A percentile compares a stretch with the other conserved stretches of the same genome.
Conservation (phyloP, 495 filamentous ascomycete genomes). For the Penicillium ochrochloron region DNA sequence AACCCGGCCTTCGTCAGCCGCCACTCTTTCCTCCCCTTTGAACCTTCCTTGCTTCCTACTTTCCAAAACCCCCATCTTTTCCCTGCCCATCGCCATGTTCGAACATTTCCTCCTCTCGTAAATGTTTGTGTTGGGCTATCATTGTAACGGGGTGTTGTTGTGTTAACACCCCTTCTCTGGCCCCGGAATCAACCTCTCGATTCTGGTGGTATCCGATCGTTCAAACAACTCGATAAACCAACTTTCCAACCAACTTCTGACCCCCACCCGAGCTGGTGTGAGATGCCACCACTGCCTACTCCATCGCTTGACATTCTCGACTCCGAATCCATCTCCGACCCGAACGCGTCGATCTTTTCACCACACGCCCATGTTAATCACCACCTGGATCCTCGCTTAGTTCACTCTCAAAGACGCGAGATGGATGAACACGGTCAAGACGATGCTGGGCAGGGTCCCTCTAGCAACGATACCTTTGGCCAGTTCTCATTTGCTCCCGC, state of each 20-base stretch:
- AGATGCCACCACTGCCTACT: conserved; percentile 30
- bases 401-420: conserved; percentile 24
- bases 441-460: conserved; percentile 28
- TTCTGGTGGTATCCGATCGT: conserved; percentile 11
- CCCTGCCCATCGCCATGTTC: conserved; percentile 14
- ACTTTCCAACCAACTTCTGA: conserved; percentile 11
- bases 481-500: conserved; percentile 74
- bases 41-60: conserved; percentile 29
- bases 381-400: conserved; percentile 23
- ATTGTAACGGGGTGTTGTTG: conserved; percentile 33
- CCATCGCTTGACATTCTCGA: conserved; percentile 19
- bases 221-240: conserved; percentile 5
- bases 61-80: conserved; percentile 1
- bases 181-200: not conserved
- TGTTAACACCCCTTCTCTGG: conserved; percentile 13
- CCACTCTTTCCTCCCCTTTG: conserved; percentile 38
- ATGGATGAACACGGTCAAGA: conserved; percentile 41
- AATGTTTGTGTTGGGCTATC: conserved; percentile 34
- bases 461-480: conserved; percentile 49
- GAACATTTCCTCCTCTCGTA: conserved; percentile 16
- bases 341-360: conserved; percentile 27
- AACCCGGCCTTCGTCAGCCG: conserved; percentile 46
- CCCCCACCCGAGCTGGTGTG: conserved; percentile 20
- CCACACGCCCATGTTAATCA: conserved; percentile 22
- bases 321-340: conserved; percentile 20